phyloP scores from a whole-genome alignment of 2,329 filamentous ascomycete genomes.

The Chaetothyriales sp. region DNA sequence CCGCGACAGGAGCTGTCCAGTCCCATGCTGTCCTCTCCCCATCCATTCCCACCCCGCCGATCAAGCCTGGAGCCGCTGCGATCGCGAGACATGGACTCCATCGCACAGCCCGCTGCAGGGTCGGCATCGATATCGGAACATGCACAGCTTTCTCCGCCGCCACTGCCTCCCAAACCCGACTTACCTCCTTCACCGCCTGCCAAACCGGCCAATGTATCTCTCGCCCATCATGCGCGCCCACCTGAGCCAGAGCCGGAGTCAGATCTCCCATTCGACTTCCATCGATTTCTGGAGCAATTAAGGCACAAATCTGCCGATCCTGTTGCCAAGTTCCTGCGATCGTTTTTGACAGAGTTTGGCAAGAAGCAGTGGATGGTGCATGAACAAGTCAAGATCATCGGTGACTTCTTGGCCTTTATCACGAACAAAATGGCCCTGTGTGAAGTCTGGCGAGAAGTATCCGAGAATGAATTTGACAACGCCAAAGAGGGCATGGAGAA shows the following conservation, averaged over 20 bases:
- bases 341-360: slow-evolving; percentile 83
- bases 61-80: slow-evolving; percentile 69
- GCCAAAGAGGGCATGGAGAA: slow-evolving; percentile 99
- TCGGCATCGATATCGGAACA: slow-evolving; percentile 10
- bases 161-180: slow-evolving; percentile 18
- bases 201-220: slow-evolving; percentile 1
- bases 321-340: slow-evolving; percentile 86
- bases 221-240: slow-evolving; percentile 32
- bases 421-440: slow-evolving; percentile 96
- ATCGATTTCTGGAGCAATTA: slow-evolving; percentile 88
- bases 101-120: slow-evolving; percentile 12
- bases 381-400: slow-evolving; percentile 97
- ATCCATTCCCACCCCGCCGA: slow-evolving; percentile 63
- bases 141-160: slow-evolving; percentile 14
- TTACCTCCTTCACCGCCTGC: slow-evolving; percentile 17
- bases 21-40: slow-evolving; percentile 52
- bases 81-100: slow-evolving; percentile 22
- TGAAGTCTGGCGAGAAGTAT: slow-evolving; percentile 90
- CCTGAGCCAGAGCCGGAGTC: slow-evolving; percentile 69
- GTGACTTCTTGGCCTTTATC: slow-evolving; percentile 91
- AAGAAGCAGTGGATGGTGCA: slow-evolving; percentile 99
- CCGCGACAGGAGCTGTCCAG: slow-evolving; percentile 70
- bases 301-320: slow-evolving; percentile 96
- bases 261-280: slow-evolving; percentile 84
- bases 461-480: slow-evolving; percentile 95